These are phyloP conservation scores for Orychophragmus violaceus DNA, from an alignment of 345 rosid species.

Conservation along the genomic window DNA sequence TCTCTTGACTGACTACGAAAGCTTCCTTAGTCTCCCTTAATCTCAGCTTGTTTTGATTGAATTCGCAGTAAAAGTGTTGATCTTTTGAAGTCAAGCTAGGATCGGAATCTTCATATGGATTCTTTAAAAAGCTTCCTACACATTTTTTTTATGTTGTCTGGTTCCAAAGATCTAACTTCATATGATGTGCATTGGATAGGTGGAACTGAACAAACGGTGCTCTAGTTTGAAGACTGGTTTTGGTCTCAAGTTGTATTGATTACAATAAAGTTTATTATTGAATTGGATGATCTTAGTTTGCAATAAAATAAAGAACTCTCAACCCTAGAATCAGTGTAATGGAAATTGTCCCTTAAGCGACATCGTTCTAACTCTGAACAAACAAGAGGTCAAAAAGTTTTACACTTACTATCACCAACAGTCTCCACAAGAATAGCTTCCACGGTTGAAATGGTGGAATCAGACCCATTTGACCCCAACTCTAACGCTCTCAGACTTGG, in stretches of 20 bases:
- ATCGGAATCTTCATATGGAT: background rate
- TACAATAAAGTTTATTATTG: background rate
- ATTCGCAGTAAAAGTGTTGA: too few relatives aligned
- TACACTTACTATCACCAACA: conserved; percentile 44
- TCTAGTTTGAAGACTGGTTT: background rate
- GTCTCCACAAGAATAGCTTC: conserved; percentile 73
- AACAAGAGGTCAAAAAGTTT: background rate
- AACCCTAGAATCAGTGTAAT: background rate
- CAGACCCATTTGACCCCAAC: too few relatives aligned
- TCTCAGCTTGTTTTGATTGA: too few relatives aligned
- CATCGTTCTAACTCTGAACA: background rate
- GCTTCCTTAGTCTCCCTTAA: too few relatives aligned
- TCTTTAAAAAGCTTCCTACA: background rate
- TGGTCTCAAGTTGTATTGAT: background rate
- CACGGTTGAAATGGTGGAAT: conserved; percentile 71
- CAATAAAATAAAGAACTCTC: too few relatives aligned
- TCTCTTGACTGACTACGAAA: too few relatives aligned
- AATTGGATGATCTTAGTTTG: too few relatives aligned
- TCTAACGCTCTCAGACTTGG: too few relatives aligned
- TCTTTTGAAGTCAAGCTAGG: too few relatives aligned
- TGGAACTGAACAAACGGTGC: background rate
- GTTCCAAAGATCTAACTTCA: background rate
- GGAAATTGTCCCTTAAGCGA: background rate
- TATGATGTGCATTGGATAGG: background rate
- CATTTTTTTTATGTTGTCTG: background rate